Evolutionary conservation across 371 early-diverging fungal genomes (phyloP).

Genomic region (Mortierella sp.): DNA sequence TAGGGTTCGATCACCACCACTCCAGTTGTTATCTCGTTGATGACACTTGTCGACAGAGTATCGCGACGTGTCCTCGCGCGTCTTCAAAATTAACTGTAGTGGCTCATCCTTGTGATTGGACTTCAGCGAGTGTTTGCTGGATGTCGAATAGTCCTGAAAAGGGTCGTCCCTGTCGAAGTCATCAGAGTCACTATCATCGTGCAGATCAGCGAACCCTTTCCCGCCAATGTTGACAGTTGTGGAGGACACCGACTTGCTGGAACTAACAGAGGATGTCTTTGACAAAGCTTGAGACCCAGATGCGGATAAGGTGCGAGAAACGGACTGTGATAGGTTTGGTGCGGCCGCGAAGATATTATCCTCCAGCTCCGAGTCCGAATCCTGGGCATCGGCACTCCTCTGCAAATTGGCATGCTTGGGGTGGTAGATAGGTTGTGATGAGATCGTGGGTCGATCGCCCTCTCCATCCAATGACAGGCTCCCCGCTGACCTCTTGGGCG

Average conservation of each 20-base stretch:
- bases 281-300: not conserved
- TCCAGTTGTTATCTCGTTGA: not conserved
- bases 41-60: not conserved
- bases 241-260: not conserved
- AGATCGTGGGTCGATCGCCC: not conserved
- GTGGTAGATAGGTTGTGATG: constrained; percentile 4
- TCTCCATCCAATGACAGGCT: not conserved
- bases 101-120: not conserved
- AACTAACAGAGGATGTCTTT: not conserved
- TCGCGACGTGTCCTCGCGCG: not conserved
- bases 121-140: not conserved
- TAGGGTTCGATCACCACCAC: not conserved
- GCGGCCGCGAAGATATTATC: constrained; percentile 14
- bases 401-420: not conserved
- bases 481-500: not conserved
- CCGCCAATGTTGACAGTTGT: not conserved
- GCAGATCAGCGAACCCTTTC: not conserved
- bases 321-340: not conserved
- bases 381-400: not conserved
- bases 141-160: not conserved
- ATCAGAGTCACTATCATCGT: too few relatives aligned
- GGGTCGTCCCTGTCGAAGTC: not conserved
- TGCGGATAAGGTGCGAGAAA: not conserved
- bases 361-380: constrained; percentile 32
- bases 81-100: not conserved